phyloP scores from a whole-genome alignment of 2,329 filamentous ascomycete genomes.

The Leptographium flavum region DNA sequence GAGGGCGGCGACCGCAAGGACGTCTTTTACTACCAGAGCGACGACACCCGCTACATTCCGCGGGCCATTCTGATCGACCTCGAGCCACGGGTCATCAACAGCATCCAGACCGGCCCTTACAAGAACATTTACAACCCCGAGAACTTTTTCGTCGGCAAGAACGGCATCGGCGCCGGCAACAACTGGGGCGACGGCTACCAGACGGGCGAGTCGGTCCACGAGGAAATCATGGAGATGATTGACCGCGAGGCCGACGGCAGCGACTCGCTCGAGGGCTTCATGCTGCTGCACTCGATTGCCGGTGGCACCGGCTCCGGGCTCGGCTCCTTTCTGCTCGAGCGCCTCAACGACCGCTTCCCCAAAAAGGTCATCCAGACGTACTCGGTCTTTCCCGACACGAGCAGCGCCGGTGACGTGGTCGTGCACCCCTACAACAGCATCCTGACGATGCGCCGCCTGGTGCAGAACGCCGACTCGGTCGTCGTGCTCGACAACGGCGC shows the following conservation, averaged over 20 bases:
- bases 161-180: conserved; percentile 86
- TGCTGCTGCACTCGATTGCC: conserved; percentile 96
- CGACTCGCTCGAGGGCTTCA: conserved; percentile 96
- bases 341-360: conserved; percentile 91
- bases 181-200: conserved; percentile 98
- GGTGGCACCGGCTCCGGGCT: conserved; percentile 94
- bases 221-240: conserved; percentile 99
- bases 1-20: conserved; percentile 97
- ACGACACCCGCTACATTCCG: conserved; percentile 96
- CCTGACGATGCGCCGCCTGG: conserved; percentile 76
- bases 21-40: conserved; percentile 98
- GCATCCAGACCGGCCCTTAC: conserved; percentile 86
- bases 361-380: conserved; percentile 99
- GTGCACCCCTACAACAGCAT: conserved; percentile 98
- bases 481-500: conserved; percentile 96
- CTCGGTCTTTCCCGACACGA: conserved; percentile 92
- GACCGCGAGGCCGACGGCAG: conserved; percentile 96
- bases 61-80: conserved; percentile 90
- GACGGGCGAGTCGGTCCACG: conserved; percentile 78
- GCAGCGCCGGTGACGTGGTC: conserved; percentile 75
- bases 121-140: conserved; percentile 99
- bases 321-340: conserved; percentile 85
- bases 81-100: conserved; percentile 82
- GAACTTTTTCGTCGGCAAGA: conserved; percentile 94
- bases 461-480: conserved; percentile 93